Base-by-base conservation (phyloP, 2,329 filamentous ascomycete genomes). In the Xylariomycetidae sp. region DNA sequence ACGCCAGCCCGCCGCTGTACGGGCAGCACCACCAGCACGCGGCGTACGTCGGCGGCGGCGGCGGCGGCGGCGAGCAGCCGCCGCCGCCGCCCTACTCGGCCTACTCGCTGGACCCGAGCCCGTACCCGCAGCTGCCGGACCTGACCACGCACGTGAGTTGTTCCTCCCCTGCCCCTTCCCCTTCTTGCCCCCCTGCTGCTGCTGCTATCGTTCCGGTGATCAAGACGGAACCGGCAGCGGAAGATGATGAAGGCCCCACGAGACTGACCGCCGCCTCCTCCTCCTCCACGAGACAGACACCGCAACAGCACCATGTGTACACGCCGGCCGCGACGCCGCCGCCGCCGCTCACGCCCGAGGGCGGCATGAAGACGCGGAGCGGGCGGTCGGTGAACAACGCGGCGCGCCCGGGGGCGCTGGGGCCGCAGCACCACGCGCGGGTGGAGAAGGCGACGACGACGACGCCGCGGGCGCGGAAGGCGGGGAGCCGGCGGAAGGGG, bases 281-380 rank as follows among this genome's bases (percentile, higher is more conserved):
- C n/a, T n/a, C n/a, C n/a, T n/a, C n/a, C n/a, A n/a, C n/a, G n/a
- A n/a, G n/a, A n/a, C 22, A 53, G 52, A 51, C 41, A 10, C 43
- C 50, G n/a, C n/a, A n/a, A n/a, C n/a, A n/a, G 8, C 49, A 50
- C 29, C 57, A 65, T 42, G 58, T 61, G 22, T 72, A 72, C 48
- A 65, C 57, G 48, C 74, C 70, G 6, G 70, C 70, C 0, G 68
- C 68, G 18, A 68, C 64, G 32, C 75, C 72, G 19, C 70, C 73
- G 3, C 63, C 65, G 10, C 68, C 66, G 12, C 65, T 65, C 6
- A 50, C 55, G 14, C 48, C 52, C 15, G 47, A 51, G 9, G 60
- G 64, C 13, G 44, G 55, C 6, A 58, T 65, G 32, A 58, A 49
- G 23, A 62, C 59, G 19, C 60, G 63, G 12, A 63, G 57, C 34